Percentiles rank a stretch among this genome's conserved stretches.
phyloP scores from a whole-genome alignment of 129 eudicot genomes.

The Heracleum sosnowskyi region DNA sequence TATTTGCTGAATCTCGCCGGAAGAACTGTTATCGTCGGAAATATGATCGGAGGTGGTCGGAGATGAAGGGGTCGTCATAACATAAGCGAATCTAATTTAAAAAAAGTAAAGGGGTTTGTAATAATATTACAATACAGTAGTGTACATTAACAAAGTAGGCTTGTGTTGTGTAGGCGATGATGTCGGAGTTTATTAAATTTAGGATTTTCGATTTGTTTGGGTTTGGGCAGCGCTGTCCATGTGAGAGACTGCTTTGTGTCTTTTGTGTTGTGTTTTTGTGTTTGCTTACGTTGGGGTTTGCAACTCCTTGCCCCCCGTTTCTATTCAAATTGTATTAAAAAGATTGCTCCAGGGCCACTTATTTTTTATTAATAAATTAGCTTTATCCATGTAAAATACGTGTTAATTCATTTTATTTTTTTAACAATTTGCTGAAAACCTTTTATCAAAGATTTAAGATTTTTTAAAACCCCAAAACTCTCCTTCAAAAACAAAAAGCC shows the following conservation, averaged over 20 bases:
- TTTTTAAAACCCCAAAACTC: too few species aligned
- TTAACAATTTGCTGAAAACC: too few species aligned
- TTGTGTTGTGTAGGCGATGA: background rate
- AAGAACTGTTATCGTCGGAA: background rate
- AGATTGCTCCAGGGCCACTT: too few species aligned
- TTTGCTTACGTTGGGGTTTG: background rate
- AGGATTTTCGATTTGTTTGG: background rate
- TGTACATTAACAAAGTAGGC: too few species aligned
- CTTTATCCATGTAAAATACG: too few species aligned
- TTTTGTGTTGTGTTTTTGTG: background rate
- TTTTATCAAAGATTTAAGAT: too few species aligned
- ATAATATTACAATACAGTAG: too few species aligned
- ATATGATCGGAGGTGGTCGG: slow-evolving; percentile 7
- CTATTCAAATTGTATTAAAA: too few species aligned
- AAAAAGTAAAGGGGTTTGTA: background rate
- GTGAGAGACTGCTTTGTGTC: background rate
- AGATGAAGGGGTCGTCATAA: slow-evolving; percentile 21
- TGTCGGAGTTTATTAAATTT: background rate
- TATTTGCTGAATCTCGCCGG: slow-evolving; percentile 12
- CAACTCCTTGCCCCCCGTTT: too few species aligned
- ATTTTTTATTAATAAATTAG: too few species aligned
- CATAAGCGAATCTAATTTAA: background rate
- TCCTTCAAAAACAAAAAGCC: too few species aligned
- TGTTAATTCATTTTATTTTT: too few species aligned
- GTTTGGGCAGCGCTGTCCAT: background rate